Evolutionary conservation across 768 basidiomycete genomes (phyloP).

Genomic region (Sutorius australiensis): DNA sequence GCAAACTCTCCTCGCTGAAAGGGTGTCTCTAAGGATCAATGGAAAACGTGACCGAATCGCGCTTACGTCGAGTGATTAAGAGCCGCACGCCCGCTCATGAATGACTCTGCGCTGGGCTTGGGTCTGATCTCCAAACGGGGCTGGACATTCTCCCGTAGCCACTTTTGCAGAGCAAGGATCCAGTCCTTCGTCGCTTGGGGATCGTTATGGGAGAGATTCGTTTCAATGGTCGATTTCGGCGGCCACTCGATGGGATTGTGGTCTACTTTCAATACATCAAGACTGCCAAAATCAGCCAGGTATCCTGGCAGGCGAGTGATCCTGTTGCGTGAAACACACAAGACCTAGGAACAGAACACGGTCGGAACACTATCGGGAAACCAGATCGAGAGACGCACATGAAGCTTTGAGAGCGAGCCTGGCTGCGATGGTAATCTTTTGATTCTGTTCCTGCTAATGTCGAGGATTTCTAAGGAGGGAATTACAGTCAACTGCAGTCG

Average conservation of each 20-base stretch:
- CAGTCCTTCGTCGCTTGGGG: slow-evolving; percentile 62
- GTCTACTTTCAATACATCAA: slow-evolving; percentile 82
- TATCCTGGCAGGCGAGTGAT: slow-evolving; percentile 77
- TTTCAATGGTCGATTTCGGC: slow-evolving; percentile 53
- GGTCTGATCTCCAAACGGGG: slow-evolving; percentile 29
- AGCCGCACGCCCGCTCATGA: slow-evolving; percentile 40
- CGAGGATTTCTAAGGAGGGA: slow-evolving; percentile 87
- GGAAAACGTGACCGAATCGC: not conserved
- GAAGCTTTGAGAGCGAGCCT: slow-evolving; percentile 72
- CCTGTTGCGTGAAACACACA: slow-evolving; percentile 84
- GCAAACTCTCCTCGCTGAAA: slow-evolving; percentile 38
- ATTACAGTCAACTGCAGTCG: slow-evolving; percentile 68
- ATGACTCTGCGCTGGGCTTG: slow-evolving; percentile 47
- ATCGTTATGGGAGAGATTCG: slow-evolving; percentile 39
- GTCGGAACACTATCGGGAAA: slow-evolving; percentile 1
- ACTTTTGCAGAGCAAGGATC: slow-evolving; percentile 67
- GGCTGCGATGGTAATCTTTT: slow-evolving; percentile 73
- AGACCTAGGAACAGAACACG: slow-evolving; percentile 50
- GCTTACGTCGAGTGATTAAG: slow-evolving; percentile 34
- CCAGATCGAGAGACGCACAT: slow-evolving; percentile 41
- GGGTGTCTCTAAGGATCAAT: slow-evolving; percentile 4
- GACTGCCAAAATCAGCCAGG: slow-evolving; percentile 62
- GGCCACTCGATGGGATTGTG: slow-evolving; percentile 96
- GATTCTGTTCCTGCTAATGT: slow-evolving; percentile 91
- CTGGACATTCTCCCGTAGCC: slow-evolving; percentile 59